These are phyloP conservation scores for Neurospora cerealis DNA, from an alignment of 495 filamentous ascomycete species.

Conservation along the genomic window DNA sequence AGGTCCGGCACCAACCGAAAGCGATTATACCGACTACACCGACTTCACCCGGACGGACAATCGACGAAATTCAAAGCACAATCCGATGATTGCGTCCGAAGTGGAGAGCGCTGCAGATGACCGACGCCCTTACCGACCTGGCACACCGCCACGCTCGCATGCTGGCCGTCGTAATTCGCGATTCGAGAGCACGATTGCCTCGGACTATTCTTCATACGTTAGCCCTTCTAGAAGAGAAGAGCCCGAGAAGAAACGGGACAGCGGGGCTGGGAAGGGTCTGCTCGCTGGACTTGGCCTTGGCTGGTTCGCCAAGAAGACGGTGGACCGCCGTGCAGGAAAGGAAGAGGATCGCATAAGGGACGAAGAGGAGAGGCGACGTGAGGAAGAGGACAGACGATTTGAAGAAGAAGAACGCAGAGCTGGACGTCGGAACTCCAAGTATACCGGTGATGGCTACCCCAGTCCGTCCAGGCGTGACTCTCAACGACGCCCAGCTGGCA, in stretches of 20 bases:
- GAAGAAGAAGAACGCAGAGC: slow-evolving; percentile 37
- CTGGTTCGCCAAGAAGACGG: slow-evolving; percentile 55
- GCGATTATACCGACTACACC: slow-evolving; percentile 39
- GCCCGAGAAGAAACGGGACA: slow-evolving; percentile 17
- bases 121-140: slow-evolving; percentile 19
- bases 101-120: slow-evolving; percentile 30
- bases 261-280: slow-evolving; percentile 47
- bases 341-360: slow-evolving; percentile 56
- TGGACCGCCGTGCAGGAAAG: slow-evolving; percentile 47
- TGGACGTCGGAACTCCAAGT: slow-evolving; percentile 30
- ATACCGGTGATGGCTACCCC: slow-evolving; percentile 52
- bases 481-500: slow-evolving; percentile 20
- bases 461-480: slow-evolving; percentile 44
- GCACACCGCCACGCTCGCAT: slow-evolving; percentile 34
- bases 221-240: slow-evolving; percentile 31
- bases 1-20: slow-evolving; percentile 25
- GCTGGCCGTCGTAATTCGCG: slow-evolving; percentile 24
- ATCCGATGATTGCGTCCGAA: slow-evolving; percentile 26
- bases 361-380: slow-evolving; percentile 51
- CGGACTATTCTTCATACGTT: slow-evolving; percentile 43
- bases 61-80: slow-evolving; percentile 26
- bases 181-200: slow-evolving; percentile 30
- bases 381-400: slow-evolving; percentile 37
- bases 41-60: slow-evolving; percentile 21
- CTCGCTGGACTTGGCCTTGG: slow-evolving; percentile 56